Conservation (phyloP, 345 rosid species). For the Microcos paniculata region DNA sequence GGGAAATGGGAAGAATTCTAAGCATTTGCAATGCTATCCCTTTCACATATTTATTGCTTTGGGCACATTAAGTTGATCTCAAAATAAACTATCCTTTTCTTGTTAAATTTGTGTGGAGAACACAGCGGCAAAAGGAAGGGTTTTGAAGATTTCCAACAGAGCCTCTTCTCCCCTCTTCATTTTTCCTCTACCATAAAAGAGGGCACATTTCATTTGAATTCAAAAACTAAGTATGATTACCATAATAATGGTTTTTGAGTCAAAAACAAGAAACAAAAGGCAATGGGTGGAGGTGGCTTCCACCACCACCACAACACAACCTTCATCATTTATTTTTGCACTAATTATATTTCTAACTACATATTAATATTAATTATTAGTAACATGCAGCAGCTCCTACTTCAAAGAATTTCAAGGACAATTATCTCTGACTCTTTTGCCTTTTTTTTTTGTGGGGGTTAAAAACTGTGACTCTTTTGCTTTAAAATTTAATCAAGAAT, state of each 20-base stretch:
- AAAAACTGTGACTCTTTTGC: too few species aligned
- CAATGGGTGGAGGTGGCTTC: neutral
- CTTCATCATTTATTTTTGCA: neutral
- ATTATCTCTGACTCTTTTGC: too few species aligned
- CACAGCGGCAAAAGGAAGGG: neutral
- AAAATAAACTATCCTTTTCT: neutral
- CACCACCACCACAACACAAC: neutral
- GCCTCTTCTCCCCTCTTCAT: neutral
- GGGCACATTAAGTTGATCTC: neutral
- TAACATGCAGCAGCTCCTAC: too few species aligned
- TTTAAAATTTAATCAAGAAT: too few species aligned
- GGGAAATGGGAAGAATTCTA: neutral
- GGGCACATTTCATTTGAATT: neutral
- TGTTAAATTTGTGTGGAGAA: neutral
- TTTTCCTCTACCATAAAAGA: neutral
- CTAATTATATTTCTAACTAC: neutral
- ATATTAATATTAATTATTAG: too few species aligned
- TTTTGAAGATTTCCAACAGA: neutral
- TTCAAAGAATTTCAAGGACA: too few species aligned
- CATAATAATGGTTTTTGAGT: neutral
- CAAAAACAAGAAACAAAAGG: neutral
- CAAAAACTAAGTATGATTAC: neutral
- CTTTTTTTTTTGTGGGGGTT: too few species aligned
- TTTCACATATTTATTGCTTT: neutral
- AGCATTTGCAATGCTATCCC: neutral